phyloP scores from a whole-genome alignment of 129 eudicot genomes.

The Rutidosis leptorrhynchoides region DNA sequence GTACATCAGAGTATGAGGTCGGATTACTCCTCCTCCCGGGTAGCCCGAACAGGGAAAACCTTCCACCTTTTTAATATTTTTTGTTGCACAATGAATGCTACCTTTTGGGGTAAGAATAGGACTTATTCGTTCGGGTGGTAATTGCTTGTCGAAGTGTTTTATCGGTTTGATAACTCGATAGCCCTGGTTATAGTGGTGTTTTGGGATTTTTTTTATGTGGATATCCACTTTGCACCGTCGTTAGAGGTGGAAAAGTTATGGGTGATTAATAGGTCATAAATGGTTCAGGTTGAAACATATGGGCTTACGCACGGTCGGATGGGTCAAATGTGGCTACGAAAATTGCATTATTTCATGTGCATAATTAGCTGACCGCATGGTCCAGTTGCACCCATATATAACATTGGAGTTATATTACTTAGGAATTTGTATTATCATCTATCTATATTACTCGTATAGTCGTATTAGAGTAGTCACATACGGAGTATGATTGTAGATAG shows the following conservation, averaged over 20 bases:
- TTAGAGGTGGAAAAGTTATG: neutral
- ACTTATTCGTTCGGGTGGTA: neutral
- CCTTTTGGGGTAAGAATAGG: conserved; percentile 7
- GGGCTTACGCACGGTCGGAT: neutral
- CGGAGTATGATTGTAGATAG: neutral
- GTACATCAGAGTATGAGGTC: no score
- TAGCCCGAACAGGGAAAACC: no score
- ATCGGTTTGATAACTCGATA: neutral
- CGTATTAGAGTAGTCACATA: neutral
- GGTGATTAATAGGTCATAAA: neutral
- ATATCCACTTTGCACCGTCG: neutral
- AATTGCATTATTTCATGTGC: no score
- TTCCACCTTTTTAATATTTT: no score
- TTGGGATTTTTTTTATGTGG: neutral
- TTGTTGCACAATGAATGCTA: conserved; percentile 14
- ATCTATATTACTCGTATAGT: neutral
- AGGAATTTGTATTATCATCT: no score
- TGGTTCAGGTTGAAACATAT: neutral
- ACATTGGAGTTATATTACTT: neutral
- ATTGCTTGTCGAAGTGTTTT: conserved; percentile 10
- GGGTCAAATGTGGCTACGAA: neutral
- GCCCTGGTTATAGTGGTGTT: neutral
- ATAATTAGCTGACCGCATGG: neutral
- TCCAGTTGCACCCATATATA: neutral
- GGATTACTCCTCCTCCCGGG: no score